A percentile compares a stretch with the other conserved stretches of the same genome.
phyloP scores from a whole-genome alignment of 352 stramenopile genomes.

The Sclerospora graminicola region DNA sequence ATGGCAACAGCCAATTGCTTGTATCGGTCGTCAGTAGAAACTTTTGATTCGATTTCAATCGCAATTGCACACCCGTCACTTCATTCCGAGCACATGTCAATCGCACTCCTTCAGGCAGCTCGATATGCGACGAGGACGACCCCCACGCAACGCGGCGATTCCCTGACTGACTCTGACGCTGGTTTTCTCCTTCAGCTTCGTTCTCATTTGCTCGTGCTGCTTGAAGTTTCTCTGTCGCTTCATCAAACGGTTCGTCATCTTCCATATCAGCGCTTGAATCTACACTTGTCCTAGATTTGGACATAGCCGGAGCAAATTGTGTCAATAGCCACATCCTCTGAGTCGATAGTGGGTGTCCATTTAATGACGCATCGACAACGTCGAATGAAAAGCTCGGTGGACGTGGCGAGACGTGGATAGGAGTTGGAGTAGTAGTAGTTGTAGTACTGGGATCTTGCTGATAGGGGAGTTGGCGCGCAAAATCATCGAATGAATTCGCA shows the following conservation, averaged over 20 bases:
- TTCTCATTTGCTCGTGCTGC: not conserved
- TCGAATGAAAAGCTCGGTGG: slow-evolving; percentile 19
- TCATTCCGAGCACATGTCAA: slow-evolving; percentile 41
- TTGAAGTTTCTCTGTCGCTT: slow-evolving; percentile 14
- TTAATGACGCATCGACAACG: slow-evolving; percentile 6
- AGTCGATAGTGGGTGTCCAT: not conserved
- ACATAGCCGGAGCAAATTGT: slow-evolving; percentile 44
- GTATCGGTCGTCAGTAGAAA: slow-evolving; percentile 45
- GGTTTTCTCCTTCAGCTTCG: not conserved
- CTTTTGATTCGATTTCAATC: slow-evolving; percentile 38
- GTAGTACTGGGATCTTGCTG: slow-evolving; percentile 5
- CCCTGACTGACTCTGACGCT: not conserved
- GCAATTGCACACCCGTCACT: slow-evolving; percentile 46
- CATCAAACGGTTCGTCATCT: slow-evolving; percentile 28
- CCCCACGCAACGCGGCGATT: slow-evolving; percentile 30
- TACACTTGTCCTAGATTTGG: slow-evolving; percentile 21
- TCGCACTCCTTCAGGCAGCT: slow-evolving; percentile 28
- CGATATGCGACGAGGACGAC: slow-evolving; percentile 12
- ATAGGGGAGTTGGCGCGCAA: slow-evolving; percentile 20
- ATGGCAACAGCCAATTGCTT: slow-evolving; percentile 45
- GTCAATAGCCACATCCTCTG: slow-evolving; percentile 33
- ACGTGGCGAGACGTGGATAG: not conserved
- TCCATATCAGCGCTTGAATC: slow-evolving; percentile 30
- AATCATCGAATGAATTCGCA: slow-evolving; percentile 21
- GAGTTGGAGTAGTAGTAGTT: not conserved